These are phyloP conservation scores for Cladosporium sp. DNA, from an alignment of 2,329 filamentous ascomycete genomes.

Conservation along the genomic window DNA sequence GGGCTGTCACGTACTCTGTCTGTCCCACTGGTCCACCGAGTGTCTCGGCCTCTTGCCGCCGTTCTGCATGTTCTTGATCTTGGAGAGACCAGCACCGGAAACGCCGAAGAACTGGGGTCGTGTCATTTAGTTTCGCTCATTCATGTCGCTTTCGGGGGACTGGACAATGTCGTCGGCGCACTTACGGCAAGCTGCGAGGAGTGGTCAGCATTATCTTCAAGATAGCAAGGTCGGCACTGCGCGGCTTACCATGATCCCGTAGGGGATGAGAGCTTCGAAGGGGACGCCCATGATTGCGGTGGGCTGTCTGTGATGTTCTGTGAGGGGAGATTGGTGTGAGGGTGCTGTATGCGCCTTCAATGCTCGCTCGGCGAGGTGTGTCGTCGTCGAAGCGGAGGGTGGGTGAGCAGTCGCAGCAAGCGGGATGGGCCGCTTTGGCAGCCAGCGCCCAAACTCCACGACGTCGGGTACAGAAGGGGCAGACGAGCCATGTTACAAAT, in stretches of 20 bases:
- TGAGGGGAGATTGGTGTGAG: conserved; percentile 9
- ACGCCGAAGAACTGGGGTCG: conserved; percentile 55
- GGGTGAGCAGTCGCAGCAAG: background rate
- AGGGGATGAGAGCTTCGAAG: conserved; percentile 62
- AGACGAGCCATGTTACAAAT: conserved; percentile 4
- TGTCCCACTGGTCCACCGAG: conserved; percentile 61
- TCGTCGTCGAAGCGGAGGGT: background rate
- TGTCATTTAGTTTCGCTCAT: conserved; percentile 14
- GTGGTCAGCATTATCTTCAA: conserved; percentile 8
- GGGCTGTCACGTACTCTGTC: conserved; percentile 42
- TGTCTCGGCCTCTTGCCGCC: conserved; percentile 59
- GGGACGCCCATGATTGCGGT: conserved; percentile 57
- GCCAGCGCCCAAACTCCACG: background rate
- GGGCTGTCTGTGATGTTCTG: background rate
- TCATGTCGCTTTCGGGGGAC: background rate
- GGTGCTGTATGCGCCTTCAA: conserved; percentile 1
- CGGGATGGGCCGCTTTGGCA: background rate
- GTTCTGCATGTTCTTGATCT: conserved; percentile 57
- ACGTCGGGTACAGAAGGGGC: background rate
- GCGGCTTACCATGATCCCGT: conserved; percentile 51
- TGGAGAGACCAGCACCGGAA: conserved; percentile 54
- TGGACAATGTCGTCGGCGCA: conserved; percentile 19
- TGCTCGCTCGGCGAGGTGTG: background rate
- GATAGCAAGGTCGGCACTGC: background rate
- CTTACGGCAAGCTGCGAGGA: conserved; percentile 47